Conservation (phyloP, 495 filamentous ascomycete species). For the Lepraria neglecta region DNA sequence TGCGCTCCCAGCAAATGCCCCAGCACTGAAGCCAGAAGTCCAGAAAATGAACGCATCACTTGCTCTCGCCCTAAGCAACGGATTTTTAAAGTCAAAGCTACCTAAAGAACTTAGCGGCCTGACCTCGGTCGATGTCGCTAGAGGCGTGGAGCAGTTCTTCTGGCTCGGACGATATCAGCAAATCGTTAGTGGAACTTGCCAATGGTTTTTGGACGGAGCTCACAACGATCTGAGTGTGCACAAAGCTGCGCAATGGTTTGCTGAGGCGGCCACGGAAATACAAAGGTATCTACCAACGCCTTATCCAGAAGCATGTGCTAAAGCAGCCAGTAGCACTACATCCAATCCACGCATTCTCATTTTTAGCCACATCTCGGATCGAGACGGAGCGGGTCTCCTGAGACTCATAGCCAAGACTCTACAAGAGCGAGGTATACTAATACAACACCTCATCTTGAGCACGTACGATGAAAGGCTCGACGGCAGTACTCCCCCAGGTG, state of each 20-base stretch:
- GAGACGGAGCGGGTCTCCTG: constrained; percentile 36
- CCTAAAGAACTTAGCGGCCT: constrained; percentile 20
- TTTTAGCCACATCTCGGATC: constrained; percentile 39
- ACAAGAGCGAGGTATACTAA: constrained; percentile 22
- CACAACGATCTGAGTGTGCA: constrained; percentile 44
- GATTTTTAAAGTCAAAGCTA: constrained; percentile 29
- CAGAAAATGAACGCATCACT: constrained; percentile 40
- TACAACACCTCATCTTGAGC: constrained; percentile 34
- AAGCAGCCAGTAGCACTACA: constrained; percentile 2
- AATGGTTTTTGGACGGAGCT: constrained; percentile 46
- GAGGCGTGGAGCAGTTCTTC: constrained; percentile 36
- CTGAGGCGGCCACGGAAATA: constrained; percentile 18
- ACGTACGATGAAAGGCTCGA: constrained; percentile 34
- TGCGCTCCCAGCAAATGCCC: constrained; percentile 27
- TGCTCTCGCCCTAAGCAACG: constrained; percentile 32
- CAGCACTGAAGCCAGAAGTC: constrained; percentile 32
- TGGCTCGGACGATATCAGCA: constrained; percentile 45
- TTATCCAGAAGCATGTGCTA: not conserved
- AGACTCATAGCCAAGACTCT: constrained; percentile 31
- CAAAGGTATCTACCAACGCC: constrained; percentile 22
- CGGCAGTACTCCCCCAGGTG: constrained; percentile 28
- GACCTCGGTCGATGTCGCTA: constrained; percentile 27
- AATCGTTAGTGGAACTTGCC: constrained; percentile 28
- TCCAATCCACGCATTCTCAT: constrained; percentile 31
- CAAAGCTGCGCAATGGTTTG: constrained; percentile 42